A percentile compares a stretch with the other conserved stretches of the same genome.
Conservation (phyloP, 2,329 filamentous ascomycete species). For the Pyrenophora graminea region DNA sequence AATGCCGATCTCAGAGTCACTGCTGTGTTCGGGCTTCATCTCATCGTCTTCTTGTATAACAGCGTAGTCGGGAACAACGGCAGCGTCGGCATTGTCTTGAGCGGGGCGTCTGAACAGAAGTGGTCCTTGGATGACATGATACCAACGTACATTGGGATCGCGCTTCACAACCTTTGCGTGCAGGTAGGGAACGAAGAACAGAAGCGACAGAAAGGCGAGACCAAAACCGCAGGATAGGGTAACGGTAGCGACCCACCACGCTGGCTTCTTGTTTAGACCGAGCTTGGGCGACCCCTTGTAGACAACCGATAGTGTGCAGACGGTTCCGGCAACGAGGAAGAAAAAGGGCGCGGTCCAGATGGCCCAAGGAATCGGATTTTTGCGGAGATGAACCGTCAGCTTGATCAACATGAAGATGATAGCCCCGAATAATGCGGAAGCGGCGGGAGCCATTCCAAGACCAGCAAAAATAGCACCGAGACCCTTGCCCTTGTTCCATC, state of each 20-base stretch:
- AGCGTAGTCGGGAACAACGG: constrained; percentile 73
- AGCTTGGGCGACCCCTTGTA: constrained; percentile 79
- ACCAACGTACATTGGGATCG: constrained; percentile 68
- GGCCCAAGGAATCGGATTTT: constrained; percentile 72
- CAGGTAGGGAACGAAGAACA: constrained; percentile 76
- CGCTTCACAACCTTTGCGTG: constrained; percentile 70
- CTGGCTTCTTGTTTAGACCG: constrained; percentile 67
- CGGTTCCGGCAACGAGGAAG: constrained; percentile 74
- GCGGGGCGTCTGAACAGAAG: constrained; percentile 59
- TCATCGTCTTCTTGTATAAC: constrained; percentile 69
- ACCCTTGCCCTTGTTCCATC: constrained; percentile 66
- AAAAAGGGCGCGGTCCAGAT: constrained; percentile 75
- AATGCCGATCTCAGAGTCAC: constrained; percentile 40
- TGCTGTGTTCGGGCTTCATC: constrained; percentile 23
- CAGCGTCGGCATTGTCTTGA: constrained; percentile 57
- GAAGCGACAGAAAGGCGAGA: constrained; percentile 60
- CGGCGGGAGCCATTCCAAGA: constrained; percentile 70
- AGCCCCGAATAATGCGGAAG: constrained; percentile 67
- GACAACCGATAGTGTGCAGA: constrained; percentile 77
- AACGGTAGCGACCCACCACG: constrained; percentile 69
- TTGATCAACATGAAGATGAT: constrained; percentile 76
- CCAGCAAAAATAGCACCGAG: constrained; percentile 66
- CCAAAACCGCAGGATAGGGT: constrained; percentile 67
- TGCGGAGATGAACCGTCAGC: constrained; percentile 70
- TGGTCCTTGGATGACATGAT: constrained; percentile 65